phyloP scores from a whole-genome alignment of 768 basidiomycete genomes.

The Asterophora parasitica region DNA sequence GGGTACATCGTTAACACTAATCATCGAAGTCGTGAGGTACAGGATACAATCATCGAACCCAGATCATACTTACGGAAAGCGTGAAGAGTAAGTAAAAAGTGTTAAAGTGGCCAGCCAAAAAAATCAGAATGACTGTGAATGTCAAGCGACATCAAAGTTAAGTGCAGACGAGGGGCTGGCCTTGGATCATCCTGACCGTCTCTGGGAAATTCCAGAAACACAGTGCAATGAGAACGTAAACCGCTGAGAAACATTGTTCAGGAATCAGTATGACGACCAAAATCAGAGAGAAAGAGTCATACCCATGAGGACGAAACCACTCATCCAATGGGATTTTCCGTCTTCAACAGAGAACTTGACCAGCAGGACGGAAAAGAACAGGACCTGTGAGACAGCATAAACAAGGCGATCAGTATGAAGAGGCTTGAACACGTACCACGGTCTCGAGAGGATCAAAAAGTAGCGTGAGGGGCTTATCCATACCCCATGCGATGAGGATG shows the following conservation, averaged over 20 bases:
- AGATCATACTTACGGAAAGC: too few species aligned
- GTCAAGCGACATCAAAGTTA: too few species aligned
- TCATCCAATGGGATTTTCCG: constrained; percentile 46
- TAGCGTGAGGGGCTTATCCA: constrained; percentile 35
- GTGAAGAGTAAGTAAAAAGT: too few species aligned
- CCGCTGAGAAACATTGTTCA: constrained; percentile 17
- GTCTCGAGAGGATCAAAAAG: constrained; percentile 38
- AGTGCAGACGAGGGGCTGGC: constrained; percentile 25
- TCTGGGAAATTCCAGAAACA: constrained; percentile 39
- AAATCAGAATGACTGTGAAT: too few species aligned
- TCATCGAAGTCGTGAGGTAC: too few species aligned
- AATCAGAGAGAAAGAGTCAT: constrained; percentile 8
- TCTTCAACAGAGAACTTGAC: constrained; percentile 43
- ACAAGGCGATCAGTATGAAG: background rate
- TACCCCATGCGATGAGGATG: constrained; percentile 35
- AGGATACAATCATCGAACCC: too few species aligned
- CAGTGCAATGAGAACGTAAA: constrained; percentile 32
- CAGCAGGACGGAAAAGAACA: constrained; percentile 37
- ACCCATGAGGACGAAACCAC: constrained; percentile 34
- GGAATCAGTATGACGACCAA: background rate
- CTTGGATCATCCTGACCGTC: constrained; percentile 28
- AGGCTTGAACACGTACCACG: constrained; percentile 20
- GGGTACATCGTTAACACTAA: too few species aligned
- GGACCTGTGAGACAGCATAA: constrained; percentile 16
- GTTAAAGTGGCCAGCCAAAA: too few species aligned